Evolutionary conservation across 768 basidiomycete genomes (phyloP), one percentile per base, ranked within the genome.

Genomic region (Chiua virens): DNA sequence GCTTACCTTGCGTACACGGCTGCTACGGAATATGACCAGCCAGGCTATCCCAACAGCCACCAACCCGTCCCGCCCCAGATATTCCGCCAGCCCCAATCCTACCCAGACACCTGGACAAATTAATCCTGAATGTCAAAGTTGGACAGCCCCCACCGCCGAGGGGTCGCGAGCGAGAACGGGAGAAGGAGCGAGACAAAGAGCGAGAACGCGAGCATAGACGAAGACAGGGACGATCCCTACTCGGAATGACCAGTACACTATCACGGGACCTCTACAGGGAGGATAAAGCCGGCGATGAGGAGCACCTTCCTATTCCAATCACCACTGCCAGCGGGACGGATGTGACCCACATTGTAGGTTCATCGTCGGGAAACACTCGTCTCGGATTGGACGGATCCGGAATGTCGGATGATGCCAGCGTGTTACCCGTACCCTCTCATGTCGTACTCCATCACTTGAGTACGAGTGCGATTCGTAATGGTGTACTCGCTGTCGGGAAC

Each of bases 401-500:
- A n/a, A 57, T 86, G 62, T 81, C 84, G 17, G 95, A 98, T 69
- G 95, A 98, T 63, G 88, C 83, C 45, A 87, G 86, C 42, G 92
- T 98, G 50, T 70, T 98, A 55, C 88, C 96, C 15, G 92, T 97
- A 20, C 95, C 95, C 20, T 88, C 85, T 34, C 95, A 98, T 73
- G 92, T 92, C 34, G 92, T 98, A 21, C 74, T 98, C 56, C 93
- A 97, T 60, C 95, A 98, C 70, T 71, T 98, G 61, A 91, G 91
- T 55, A 97, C 95, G 54, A 96, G 92, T 62, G 94, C 95, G 45
- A 98, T 98, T 54, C 79, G 85, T 69, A 94, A 94, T 67, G 94
- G 92, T 8, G 92, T 96, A 41, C 70, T 98, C 43, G 94, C 93
- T 35, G 93, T 98, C 6, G 94, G 86, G 23, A 92, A 84, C 53